A percentile compares a stretch with the other conserved stretches of the same genome.
phyloP scores from a whole-genome alignment of 768 basidiomycete genomes.

The Termitomyces titanicus region DNA sequence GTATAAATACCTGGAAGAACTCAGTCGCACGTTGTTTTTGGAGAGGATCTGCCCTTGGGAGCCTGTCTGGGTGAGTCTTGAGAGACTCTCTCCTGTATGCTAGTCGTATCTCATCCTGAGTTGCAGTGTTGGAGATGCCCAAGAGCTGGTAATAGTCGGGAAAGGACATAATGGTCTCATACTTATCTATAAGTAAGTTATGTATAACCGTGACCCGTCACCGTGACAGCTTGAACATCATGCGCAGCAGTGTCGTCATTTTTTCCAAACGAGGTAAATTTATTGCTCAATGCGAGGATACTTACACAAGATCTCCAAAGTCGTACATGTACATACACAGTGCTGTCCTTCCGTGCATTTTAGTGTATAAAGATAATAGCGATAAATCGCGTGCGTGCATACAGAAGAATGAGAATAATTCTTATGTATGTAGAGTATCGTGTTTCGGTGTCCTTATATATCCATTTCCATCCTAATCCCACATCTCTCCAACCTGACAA shows the following conservation, averaged over 20 bases:
- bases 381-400: constrained; percentile 1
- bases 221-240: too few relatives aligned
- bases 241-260: too few relatives aligned
- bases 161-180: constrained; percentile 56
- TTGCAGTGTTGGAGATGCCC: constrained; percentile 50
- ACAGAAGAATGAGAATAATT: not conserved
- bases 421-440: not conserved
- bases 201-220: too few relatives aligned
- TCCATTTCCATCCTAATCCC: constrained; percentile 23
- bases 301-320: too few relatives aligned
- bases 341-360: not conserved
- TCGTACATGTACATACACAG: too few relatives aligned
- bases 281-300: too few relatives aligned
- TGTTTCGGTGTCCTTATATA: not conserved
- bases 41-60: constrained; percentile 62
- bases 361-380: constrained; percentile 4
- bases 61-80: constrained; percentile 88
- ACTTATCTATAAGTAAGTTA: constrained; percentile 3
- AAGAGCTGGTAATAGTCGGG: constrained; percentile 80
- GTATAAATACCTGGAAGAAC: constrained; percentile 65
- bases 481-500: constrained; percentile 55
- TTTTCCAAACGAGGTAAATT: too few relatives aligned
- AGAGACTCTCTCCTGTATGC: constrained; percentile 81
- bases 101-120: constrained; percentile 66
- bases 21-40: constrained; percentile 79